These are phyloP conservation scores for Colletotrichum agaves DNA, from an alignment of 2,329 filamentous ascomycete species.

Conservation along the genomic window DNA sequence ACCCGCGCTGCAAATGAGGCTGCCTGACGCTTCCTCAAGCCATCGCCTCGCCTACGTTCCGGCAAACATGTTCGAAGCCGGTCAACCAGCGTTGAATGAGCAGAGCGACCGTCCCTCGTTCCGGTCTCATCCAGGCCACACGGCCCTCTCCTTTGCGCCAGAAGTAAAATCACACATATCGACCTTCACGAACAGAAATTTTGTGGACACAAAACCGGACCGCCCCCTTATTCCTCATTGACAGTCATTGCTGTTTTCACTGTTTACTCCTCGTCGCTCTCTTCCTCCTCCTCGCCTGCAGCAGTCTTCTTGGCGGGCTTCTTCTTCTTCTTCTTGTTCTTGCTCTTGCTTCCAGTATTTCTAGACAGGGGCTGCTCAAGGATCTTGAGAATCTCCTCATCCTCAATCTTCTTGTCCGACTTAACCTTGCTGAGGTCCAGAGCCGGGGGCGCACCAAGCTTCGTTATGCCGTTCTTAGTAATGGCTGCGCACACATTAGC, in stretches of 20 bases:
- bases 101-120: conserved; percentile 38
- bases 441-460: conserved; percentile 80
- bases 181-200: conserved; percentile 33
- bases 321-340: conserved; percentile 87
- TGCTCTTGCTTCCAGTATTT: conserved; percentile 93
- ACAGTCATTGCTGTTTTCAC: conserved; percentile 24
- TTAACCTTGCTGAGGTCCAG: conserved; percentile 85
- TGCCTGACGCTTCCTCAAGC: conserved; percentile 14
- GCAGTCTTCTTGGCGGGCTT: conserved; percentile 61
- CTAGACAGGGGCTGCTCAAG: conserved; percentile 87
- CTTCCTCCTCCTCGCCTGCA: conserved; percentile 44
- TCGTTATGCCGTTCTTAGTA: conserved; percentile 96
- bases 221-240: conserved; percentile 30
- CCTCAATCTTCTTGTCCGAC: conserved; percentile 97
- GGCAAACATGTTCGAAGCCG: conserved; percentile 17
- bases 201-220: conserved; percentile 31
- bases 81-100: conserved; percentile 40
- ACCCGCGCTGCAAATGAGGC: conserved; percentile 11
- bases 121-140: conserved; percentile 29
- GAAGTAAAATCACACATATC: conserved; percentile 31
- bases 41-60: conserved; percentile 9
- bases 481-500: conserved; percentile 70
- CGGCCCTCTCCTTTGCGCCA: conserved; percentile 24
- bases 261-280: conserved; percentile 50
- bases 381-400: conserved; percentile 95